Base-by-base conservation (phyloP, 2,329 filamentous ascomycete genomes). In the Diaporthe humulicola region DNA sequence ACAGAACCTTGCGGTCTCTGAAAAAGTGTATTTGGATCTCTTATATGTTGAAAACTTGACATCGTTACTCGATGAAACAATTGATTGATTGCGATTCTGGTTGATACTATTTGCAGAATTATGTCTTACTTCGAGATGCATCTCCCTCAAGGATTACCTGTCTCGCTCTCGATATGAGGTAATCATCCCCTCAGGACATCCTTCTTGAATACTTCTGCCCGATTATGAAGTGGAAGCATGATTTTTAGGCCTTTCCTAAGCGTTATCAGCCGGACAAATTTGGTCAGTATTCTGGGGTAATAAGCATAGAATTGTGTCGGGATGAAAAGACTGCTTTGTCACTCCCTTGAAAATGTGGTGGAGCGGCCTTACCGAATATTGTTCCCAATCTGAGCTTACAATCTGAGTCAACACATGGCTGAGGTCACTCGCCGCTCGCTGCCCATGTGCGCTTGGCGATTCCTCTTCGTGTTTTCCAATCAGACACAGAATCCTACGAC, bases 381-480 rank as follows among this genome's bases (percentile, higher is more conserved):
- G 17, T 50, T 5, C 28, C 56, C 10, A 10, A 54, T 28, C 12
- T 14, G 15, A 33, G 15, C 15, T 15, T 33, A 33, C 5, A 50
- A n/a, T 66, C 61, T 66, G 61, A 66, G 61, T 66, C 61, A 66
- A 66, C 28, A 50, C 15, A 7, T 38, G 64, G 64, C 64, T 28
- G 45, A 67, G 45, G 42, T 50, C 61, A 67, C 42, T 36, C 12
- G 40, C n/a, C 60, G 15, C 28, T 25, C 8, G 6, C 19, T 58
- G 14, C 2, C 30, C 42, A 52, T 67, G 45, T 58, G 14, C 2
- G 45, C 42, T 67, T 67, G 45, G 45, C 22, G 25, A 3, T 52
- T 19, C 30, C 30, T 67, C 4, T 22, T 25, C 8, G 22, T 8
- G 2, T 25, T 28, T 52, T 33, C 14, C 45, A 52, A 52, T 67